A percentile compares a stretch with the other conserved stretches of the same genome.
Conservation (phyloP, 2,329 filamentous ascomycete genomes). For the Alternaria viburni region DNA sequence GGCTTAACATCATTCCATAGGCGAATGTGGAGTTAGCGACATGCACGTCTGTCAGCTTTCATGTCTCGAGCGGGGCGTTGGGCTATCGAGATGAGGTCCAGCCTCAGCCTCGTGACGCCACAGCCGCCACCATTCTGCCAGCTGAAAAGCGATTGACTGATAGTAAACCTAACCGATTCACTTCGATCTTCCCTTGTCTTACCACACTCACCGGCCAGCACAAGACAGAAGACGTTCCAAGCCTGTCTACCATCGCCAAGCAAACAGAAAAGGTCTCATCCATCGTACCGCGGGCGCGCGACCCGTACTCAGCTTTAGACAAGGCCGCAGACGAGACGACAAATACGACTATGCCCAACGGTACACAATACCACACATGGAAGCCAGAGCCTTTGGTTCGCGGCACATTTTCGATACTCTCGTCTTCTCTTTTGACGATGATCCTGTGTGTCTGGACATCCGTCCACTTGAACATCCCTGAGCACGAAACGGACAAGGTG, state of each 20-base stretch:
- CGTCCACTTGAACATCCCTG: not conserved
- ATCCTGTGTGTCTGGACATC: not conserved
- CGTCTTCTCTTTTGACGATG: not conserved
- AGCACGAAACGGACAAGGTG: no score
- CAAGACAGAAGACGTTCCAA: not conserved
- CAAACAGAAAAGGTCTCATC: not conserved
- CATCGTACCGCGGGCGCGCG: not conserved
- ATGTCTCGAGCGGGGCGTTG: not conserved
- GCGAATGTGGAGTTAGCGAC: no score
- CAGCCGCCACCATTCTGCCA: not conserved
- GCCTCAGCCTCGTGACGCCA: not conserved
- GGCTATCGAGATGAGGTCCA: no score
- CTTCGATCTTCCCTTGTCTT: not conserved
- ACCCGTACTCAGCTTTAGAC: not conserved
- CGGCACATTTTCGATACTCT: not conserved
- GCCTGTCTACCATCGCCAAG: not conserved
- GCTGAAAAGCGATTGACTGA: not conserved
- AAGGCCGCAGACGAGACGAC: no score
- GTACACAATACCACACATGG: not conserved
- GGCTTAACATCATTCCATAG: not conserved
- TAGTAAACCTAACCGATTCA: no score
- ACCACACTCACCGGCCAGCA: not conserved
- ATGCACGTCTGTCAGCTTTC: not conserved
- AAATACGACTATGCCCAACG: not conserved
- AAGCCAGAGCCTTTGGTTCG: not conserved